Percentiles rank a stretch among this genome's conserved stretches.
phyloP scores from a whole-genome alignment of 345 rosid genomes.

The Tarenaya hassleriana region DNA sequence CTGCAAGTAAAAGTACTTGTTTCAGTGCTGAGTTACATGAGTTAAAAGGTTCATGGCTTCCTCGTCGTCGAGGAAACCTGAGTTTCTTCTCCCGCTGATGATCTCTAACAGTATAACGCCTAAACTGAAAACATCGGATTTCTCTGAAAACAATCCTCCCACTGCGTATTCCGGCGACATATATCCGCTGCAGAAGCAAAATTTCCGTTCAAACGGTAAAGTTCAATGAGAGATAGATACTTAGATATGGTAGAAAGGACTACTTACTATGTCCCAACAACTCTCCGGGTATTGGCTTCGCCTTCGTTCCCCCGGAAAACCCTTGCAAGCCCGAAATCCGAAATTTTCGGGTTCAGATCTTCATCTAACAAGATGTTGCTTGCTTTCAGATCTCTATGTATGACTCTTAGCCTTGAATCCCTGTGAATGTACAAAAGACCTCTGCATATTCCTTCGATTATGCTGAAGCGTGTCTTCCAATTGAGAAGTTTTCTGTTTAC shows the following conservation, averaged over 20 bases:
- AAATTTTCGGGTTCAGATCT: conserved; percentile 40
- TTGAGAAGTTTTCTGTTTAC: conserved; percentile 22
- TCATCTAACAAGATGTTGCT: conserved; percentile 50
- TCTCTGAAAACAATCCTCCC: conserved; percentile 36
- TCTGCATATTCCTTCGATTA: conserved; percentile 44
- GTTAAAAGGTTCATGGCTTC: conserved; percentile 22
- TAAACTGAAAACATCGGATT: conserved; percentile 39
- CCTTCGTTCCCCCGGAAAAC: conserved; percentile 32
- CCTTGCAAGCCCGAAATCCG: conserved; percentile 44
- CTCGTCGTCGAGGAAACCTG: conserved; percentile 26
- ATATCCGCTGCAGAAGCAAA: conserved; percentile 32
- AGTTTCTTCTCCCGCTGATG: conserved; percentile 37
- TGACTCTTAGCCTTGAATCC: conserved; percentile 45
- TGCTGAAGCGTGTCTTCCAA: conserved; percentile 35
- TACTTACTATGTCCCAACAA: conserved; percentile 47
- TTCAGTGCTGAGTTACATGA: too few species aligned
- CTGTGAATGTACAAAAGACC: conserved; percentile 43
- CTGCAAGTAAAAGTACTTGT: too few species aligned
- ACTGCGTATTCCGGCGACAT: conserved; percentile 50
- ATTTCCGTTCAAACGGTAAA: background rate
- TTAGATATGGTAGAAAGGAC: too few species aligned
- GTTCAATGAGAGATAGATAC: too few species aligned
- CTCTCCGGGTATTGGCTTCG: conserved; percentile 38
- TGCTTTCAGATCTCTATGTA: conserved; percentile 45
- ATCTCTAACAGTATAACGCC: conserved; percentile 45